Conservation (phyloP, 306 rosid species). For the Crotalaria pallida region DNA sequence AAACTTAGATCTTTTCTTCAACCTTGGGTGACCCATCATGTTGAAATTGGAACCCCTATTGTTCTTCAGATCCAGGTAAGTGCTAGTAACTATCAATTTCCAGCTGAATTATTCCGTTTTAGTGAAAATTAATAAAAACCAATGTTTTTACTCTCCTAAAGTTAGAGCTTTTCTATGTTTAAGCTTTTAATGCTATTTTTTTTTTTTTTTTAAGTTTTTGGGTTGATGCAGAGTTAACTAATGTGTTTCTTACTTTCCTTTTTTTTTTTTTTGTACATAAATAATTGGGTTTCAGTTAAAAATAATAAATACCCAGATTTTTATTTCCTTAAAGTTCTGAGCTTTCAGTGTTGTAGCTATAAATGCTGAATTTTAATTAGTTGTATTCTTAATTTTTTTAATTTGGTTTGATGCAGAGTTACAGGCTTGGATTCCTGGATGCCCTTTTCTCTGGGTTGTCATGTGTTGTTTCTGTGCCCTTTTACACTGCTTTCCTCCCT, state of each 20-base stretch:
- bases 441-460: slow-evolving; percentile 67
- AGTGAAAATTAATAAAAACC: not conserved
- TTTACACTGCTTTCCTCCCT: slow-evolving; percentile 96
- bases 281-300: not conserved
- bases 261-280: too few relatives aligned
- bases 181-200: not conserved
- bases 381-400: not conserved
- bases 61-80: slow-evolving; percentile 90
- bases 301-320: not conserved
- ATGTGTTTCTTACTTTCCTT: too few relatives aligned
- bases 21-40: slow-evolving; percentile 62
- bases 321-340: not conserved
- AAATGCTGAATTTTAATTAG: not conserved
- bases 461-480: slow-evolving; percentile 87
- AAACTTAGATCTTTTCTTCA: slow-evolving; percentile 73
- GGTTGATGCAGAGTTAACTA: slow-evolving; percentile 38
- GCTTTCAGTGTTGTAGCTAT: not conserved
- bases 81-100: not conserved
- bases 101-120: not conserved
- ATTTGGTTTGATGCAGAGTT: slow-evolving; percentile 45
- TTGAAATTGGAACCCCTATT: slow-evolving; percentile 48
- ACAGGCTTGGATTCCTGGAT: slow-evolving; percentile 55
- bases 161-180: not conserved
- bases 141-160: not conserved
- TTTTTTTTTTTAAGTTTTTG: not conserved